phyloP scores from a whole-genome alignment of 108 stramenopile species.

The Aurantiochytrium sp. region DNA sequence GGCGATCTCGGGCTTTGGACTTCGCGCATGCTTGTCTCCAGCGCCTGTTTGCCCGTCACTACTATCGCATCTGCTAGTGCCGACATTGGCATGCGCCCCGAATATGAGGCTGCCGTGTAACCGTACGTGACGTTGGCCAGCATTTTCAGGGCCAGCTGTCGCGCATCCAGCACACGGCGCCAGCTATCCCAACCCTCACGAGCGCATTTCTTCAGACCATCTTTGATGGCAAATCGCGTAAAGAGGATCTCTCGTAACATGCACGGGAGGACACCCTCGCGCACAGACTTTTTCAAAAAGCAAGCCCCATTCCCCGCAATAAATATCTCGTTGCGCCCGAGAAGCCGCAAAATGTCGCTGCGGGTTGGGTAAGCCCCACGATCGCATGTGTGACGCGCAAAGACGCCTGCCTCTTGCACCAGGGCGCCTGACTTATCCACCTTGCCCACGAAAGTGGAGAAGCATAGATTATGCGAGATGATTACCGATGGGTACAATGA shows the following conservation, averaged over 20 bases:
- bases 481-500: constrained; percentile 93
- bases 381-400: background rate
- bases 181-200: constrained; percentile 48
- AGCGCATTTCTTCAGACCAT: constrained; percentile 78
- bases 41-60: constrained; percentile 72
- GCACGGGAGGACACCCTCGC: constrained; percentile 85
- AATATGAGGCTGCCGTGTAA: constrained; percentile 89
- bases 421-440: background rate
- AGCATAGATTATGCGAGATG: constrained; percentile 96
- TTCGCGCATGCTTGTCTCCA: constrained; percentile 75
- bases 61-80: constrained; percentile 95
- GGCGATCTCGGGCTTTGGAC: constrained; percentile 24
- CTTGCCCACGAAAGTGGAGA: constrained; percentile 74
- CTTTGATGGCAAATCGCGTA: constrained; percentile 88
- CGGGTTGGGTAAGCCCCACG: background rate
- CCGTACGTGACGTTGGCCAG: constrained; percentile 97
- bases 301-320: constrained; percentile 78
- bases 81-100: constrained; percentile 86
- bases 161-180: constrained; percentile 76
- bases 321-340: constrained; percentile 36
- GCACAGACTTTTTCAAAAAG: constrained; percentile 68
- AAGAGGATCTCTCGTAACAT: constrained; percentile 91
- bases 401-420: background rate
- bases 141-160: constrained; percentile 95
- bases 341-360: background rate